Conservation (phyloP, 495 filamentous ascomycete genomes). For the Extremus antarcticus region DNA sequence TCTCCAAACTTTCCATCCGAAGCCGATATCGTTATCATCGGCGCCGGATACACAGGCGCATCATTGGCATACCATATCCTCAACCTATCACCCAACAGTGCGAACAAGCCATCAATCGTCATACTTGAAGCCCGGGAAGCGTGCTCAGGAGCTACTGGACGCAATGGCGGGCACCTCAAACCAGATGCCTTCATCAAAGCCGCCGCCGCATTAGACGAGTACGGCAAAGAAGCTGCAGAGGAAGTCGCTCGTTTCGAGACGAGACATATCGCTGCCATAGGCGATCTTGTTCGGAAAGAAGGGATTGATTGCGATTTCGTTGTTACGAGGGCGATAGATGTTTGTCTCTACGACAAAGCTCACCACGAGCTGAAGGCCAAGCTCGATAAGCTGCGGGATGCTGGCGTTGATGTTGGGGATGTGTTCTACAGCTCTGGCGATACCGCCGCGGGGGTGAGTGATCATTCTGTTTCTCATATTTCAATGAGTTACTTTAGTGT, state of each 20-base stretch:
- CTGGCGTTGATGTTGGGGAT: neutral
- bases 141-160: neutral
- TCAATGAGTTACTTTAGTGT: neutral
- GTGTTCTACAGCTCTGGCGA: neutral
- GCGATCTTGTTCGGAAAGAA: neutral
- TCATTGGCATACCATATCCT: neutral
- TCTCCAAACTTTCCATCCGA: neutral
- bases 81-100: no score
- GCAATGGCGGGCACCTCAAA: neutral
- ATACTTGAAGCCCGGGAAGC: conserved; percentile 1
- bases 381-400: neutral
- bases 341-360: neutral
- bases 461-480: no score
- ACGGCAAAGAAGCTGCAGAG: neutral
- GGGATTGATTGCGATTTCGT: conserved; percentile 1
- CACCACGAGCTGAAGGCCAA: neutral
- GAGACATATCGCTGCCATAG: neutral
- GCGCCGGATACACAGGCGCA: neutral
- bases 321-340: neutral
- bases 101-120: neutral
- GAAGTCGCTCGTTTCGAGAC: neutral
- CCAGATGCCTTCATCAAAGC: neutral
- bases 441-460: neutral
- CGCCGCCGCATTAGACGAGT: neutral
- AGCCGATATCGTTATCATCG: neutral